Evolutionary conservation across 352 stramenopile genomes (phyloP).

Genomic region (Thalassiosira livingstoniorum): DNA sequence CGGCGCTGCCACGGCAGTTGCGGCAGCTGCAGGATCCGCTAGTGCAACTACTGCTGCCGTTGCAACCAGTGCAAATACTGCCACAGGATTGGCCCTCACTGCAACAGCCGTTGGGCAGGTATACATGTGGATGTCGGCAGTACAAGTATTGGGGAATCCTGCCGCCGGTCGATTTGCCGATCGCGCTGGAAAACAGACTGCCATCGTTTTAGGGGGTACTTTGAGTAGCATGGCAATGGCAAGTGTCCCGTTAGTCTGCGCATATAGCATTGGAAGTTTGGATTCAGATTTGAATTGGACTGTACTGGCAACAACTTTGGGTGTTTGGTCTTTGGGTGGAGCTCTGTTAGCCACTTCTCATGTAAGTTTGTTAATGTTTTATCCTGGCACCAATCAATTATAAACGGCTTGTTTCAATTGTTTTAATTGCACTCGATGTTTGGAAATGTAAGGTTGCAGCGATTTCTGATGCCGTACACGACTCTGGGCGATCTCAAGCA

Average conservation of each 20-base stretch:
- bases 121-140: conserved; percentile 82
- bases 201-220: conserved; percentile 76
- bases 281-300: conserved; percentile 45
- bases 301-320: conserved; percentile 65
- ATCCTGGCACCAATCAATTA: background rate
- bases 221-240: conserved; percentile 77
- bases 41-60: conserved; percentile 18
- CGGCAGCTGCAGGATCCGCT: conserved; percentile 32
- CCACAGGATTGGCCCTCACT: conserved; percentile 64
- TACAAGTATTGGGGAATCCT: conserved; percentile 83
- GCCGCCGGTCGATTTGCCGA: conserved; percentile 76
- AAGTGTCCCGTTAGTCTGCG: conserved; percentile 52
- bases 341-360: conserved; percentile 80
- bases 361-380: conserved; percentile 32
- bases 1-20: conserved; percentile 69
- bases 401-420: background rate
- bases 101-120: conserved; percentile 78
- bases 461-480: conserved; percentile 77
- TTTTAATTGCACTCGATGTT: background rate
- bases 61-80: too few relatives aligned
- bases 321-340: conserved; percentile 74
- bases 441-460: conserved; percentile 58
- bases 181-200: conserved; percentile 71
- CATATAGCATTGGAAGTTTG: conserved; percentile 38
- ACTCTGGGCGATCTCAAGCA: conserved; percentile 75